phyloP scores from a whole-genome alignment of 164 flowering plant species.

The Malania oleifera region DNA sequence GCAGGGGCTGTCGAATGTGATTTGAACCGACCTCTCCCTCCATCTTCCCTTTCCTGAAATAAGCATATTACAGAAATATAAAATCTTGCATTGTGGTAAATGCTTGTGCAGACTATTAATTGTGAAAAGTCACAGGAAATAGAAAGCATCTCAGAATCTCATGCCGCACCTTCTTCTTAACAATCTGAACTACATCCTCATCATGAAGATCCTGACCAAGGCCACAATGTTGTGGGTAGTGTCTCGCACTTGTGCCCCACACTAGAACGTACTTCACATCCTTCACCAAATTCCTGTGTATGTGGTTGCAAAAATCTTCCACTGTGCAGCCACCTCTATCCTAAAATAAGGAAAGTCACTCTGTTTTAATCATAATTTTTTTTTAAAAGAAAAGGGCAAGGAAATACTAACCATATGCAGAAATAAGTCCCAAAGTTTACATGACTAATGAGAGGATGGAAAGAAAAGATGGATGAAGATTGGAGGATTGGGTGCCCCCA shows the following conservation, averaged over 20 bases:
- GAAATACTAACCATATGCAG: not conserved
- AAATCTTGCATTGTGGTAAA: not conserved
- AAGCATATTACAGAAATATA: not conserved
- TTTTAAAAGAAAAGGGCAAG: not conserved
- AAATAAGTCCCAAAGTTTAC: not conserved
- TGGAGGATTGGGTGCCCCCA: too few relatives aligned
- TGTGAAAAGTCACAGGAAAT: not conserved
- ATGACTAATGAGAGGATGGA: too few relatives aligned
- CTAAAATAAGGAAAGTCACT: conserved; percentile 28
- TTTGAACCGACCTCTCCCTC: conserved; percentile 94
- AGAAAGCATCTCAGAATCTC: not conserved
- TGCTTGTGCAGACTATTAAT: too few relatives aligned
- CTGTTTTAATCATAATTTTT: too few relatives aligned
- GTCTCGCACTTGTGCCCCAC: conserved; percentile 97
- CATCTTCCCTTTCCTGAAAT: conserved; percentile 82
- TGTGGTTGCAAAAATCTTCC: conserved; percentile 93
- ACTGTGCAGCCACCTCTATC: conserved; percentile 96
- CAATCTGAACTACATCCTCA: conserved; percentile 98
- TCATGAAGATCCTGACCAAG: conserved; percentile 78
- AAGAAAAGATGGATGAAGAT: too few relatives aligned
- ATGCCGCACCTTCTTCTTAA: conserved; percentile 83
- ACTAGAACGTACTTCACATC: conserved; percentile 92
- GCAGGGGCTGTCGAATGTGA: conserved; percentile 89
- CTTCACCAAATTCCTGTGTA: conserved; percentile 85
- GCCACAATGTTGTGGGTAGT: conserved; percentile 98